These are phyloP conservation scores for Papiliotrema terrestris DNA, from an alignment of 1,284 basidiomycete genomes.

Conservation along the genomic window DNA sequence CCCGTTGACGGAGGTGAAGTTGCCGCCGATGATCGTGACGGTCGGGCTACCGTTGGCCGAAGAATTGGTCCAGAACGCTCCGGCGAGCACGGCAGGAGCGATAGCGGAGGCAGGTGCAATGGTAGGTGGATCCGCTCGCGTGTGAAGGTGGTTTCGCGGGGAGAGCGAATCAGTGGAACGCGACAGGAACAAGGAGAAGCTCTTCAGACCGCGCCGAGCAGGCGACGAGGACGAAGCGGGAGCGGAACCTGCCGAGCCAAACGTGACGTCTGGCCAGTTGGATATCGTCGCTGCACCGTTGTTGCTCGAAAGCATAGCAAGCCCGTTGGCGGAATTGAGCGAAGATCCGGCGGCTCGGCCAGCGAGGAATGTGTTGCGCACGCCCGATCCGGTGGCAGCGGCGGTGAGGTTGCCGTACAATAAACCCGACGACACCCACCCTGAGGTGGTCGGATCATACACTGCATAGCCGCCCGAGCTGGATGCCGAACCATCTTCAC, in stretches of 20 bases:
- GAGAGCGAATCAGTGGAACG: constrained; percentile 28
- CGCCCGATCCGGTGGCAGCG: constrained; percentile 4
- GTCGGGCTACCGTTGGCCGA: constrained; percentile 57
- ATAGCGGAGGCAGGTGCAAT: constrained; percentile 54
- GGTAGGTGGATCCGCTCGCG: constrained; percentile 54
- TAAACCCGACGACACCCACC: constrained; percentile 69
- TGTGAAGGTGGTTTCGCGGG: constrained; percentile 25
- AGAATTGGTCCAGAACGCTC: constrained; percentile 83
- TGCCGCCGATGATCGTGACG: constrained; percentile 79
- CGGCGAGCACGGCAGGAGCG: constrained; percentile 78
- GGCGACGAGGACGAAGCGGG: constrained; percentile 13
- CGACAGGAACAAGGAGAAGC: constrained; percentile 53
- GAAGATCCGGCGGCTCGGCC: constrained; percentile 50
- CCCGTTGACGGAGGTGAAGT: constrained; percentile 64
- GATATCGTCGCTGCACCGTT: constrained; percentile 34
- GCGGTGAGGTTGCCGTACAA: constrained; percentile 67
- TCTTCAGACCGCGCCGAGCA: constrained; percentile 48
- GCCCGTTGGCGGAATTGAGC: constrained; percentile 46
- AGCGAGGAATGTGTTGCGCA: constrained; percentile 43
- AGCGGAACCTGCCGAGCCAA: constrained; percentile 23
- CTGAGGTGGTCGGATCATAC: constrained; percentile 63
- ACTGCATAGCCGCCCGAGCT: constrained; percentile 67
- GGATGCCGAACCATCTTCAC: constrained; percentile 47
- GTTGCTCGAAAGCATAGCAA: constrained; percentile 46
- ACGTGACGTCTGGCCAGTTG: constrained; percentile 27